Evolutionary conservation across 2,329 filamentous ascomycete species (phyloP), one percentile per base, ranked within the genome.

Genomic region (Claviceps sp.): DNA sequence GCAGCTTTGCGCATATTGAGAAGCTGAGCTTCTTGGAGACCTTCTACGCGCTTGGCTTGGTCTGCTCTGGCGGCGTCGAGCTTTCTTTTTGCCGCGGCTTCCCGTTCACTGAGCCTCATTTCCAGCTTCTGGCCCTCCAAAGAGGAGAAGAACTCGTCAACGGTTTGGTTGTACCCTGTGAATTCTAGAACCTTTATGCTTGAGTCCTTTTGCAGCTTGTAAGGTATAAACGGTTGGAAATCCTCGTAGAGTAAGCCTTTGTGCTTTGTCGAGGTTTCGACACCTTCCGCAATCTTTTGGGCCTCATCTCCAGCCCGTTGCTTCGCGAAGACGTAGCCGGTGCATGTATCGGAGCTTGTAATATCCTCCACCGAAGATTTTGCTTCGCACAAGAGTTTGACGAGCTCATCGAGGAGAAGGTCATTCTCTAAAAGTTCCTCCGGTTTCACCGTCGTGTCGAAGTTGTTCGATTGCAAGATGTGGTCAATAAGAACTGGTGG

Each of bases 141-240:
- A 0, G 91, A 97, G 0, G 93, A 97, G 66, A 95, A 97, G 71
- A 96, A 98, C 59, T 95, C 88, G 63, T 98, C 93, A 0, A 95
- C 89, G 0, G 89, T 93, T 62, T 85, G 86, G 66, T 96, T 96
- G 72, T 94, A 97, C 9, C 83, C 85, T 6, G 88, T 78, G 58
- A 90, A 89, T 51, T 87, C 79, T 13, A 97, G 63, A 16, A 95
- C 80, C 3, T 80, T 77, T 24, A 84, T 78, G 0, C 74, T 70
- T 0, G 81, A 71, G 52, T 89, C 81, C 6, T 78, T 73, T 55
- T 83, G 79, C 55, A 95, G 86, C 59, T 97, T 91, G 22, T 76
- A 73, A 0, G 93, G 93, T 41, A 85, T 73, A 65, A 97, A 97
- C 0, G 93, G 93, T 59, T 97, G 91, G 60, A 96, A 97, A 61